These are phyloP conservation scores for Thelephora ganbajun DNA, from an alignment of 768 basidiomycete genomes.

Conservation along the genomic window DNA sequence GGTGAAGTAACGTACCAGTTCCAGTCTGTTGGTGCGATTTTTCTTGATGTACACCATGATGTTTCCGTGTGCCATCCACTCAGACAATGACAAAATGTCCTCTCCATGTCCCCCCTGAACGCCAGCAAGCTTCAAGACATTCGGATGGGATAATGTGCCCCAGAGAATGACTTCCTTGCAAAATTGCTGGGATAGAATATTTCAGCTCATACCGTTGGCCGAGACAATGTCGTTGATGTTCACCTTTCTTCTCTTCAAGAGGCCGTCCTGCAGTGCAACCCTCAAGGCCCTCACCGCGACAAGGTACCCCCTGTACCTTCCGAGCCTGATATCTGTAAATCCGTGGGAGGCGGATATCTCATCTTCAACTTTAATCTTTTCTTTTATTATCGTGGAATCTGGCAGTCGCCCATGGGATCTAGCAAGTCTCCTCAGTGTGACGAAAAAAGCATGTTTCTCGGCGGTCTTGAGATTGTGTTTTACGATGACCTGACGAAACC, in stretches of 20 bases:
- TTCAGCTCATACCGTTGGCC: not conserved
- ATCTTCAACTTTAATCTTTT: not conserved
- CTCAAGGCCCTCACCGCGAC: constrained; percentile 3
- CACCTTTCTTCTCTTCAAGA: no score
- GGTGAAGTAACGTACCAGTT: no score
- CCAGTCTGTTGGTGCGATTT: no score
- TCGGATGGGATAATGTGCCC: constrained; percentile 8
- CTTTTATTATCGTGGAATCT: no score
- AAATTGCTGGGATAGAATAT: not conserved
- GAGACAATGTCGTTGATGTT: no score
- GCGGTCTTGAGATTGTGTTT: no score
- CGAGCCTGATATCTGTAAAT: no score
- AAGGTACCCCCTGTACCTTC: not conserved
- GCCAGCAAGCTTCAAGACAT: constrained; percentile 7
- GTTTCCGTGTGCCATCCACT: constrained; percentile 4
- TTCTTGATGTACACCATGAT: not conserved
- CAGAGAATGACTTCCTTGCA: constrained; percentile 8
- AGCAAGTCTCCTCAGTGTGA: no score
- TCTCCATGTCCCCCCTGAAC: not conserved
- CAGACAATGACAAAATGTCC: constrained; percentile 8
- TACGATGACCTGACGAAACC: no score
- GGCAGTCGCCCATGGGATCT: no score
- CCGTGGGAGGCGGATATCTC: not conserved
- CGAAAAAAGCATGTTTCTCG: no score
- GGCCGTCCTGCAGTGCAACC: not conserved